Evolutionary conservation across 2,329 filamentous ascomycete species (phyloP).

Genomic region (Metarhizium rileyi): DNA sequence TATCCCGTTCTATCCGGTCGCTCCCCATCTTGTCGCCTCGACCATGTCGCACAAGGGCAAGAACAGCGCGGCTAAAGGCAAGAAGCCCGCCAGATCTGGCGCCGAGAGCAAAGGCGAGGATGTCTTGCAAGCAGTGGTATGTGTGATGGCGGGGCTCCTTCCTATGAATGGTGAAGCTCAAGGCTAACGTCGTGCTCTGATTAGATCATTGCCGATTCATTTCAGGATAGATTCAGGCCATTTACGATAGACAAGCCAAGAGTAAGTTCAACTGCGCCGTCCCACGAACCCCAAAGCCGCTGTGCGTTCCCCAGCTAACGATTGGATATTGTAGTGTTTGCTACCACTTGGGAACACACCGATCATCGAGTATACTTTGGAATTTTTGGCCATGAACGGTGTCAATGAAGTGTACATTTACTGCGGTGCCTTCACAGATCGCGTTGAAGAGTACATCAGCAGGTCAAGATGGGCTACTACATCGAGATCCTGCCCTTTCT

Average conservation of each 20-base stretch:
- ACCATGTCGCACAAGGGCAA: conserved; percentile 39
- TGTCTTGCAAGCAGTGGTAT: conserved; percentile 46
- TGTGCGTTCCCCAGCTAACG: background rate
- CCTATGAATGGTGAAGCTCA: conserved; percentile 1
- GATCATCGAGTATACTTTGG: conserved; percentile 93
- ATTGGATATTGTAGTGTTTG: conserved; percentile 56
- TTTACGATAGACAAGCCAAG: conserved; percentile 83
- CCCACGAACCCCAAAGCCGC: too few species aligned
- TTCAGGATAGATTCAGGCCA: conserved; percentile 82
- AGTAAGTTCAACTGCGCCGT: conserved; percentile 44
- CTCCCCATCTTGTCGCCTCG: conserved; percentile 4
- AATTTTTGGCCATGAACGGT: conserved; percentile 89
- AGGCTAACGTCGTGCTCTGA: conserved; percentile 12
- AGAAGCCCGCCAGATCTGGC: conserved; percentile 40
- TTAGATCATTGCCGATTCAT: conserved; percentile 85
- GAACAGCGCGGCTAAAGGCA: conserved; percentile 35
- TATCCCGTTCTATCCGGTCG: conserved; percentile 6
- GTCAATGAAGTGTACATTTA: conserved; percentile 94
- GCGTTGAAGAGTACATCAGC: conserved; percentile 79
- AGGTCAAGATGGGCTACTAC: conserved; percentile 61
- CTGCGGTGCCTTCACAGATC: conserved; percentile 75
- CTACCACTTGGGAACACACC: conserved; percentile 88
- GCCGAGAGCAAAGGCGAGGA: conserved; percentile 48
- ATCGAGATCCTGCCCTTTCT: conserved; percentile 56
- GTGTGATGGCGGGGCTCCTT: conserved; percentile 22